A percentile compares a stretch with the other conserved stretches of the same genome.
These are phyloP conservation scores for Anthoceros angustus DNA, from an alignment of 225 moss, liverwort and hornwort species.

Conservation along the genomic window DNA sequence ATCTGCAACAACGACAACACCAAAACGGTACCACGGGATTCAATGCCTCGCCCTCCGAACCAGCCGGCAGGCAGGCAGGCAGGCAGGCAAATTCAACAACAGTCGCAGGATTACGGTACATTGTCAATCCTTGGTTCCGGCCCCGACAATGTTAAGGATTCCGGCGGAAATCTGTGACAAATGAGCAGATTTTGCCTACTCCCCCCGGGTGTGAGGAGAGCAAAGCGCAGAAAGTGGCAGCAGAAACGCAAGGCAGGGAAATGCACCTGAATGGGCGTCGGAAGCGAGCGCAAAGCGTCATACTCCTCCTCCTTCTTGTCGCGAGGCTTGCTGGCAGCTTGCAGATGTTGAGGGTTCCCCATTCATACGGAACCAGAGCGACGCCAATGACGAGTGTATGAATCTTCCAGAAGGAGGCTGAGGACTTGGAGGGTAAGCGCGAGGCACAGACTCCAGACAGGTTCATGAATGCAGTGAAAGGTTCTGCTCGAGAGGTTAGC, in stretches of 20 bases:
- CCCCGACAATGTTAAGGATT: no score
- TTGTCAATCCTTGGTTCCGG: no score
- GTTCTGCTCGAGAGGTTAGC: background rate
- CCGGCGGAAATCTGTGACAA: no score
- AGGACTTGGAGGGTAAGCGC: no score
- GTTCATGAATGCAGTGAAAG: background rate
- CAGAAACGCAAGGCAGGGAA: background rate
- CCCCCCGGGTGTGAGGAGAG: background rate
- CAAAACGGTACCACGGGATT: background rate
- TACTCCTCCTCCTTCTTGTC: background rate
- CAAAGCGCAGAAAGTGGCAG: background rate
- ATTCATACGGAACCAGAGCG: background rate
- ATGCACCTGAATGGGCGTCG: background rate
- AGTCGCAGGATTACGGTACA: no score
- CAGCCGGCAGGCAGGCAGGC: no score
- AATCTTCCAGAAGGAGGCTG: no score
- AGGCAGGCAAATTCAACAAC: no score
- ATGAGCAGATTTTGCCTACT: no score
- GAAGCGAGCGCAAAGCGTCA: background rate
- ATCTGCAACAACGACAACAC: constrained; percentile 29
- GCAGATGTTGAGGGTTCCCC: constrained; percentile 1
- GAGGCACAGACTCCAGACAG: no score
- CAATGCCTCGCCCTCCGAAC: background rate
- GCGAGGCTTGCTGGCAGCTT: background rate
- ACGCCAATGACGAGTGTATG: background rate